Percentiles rank a stretch among this genome's conserved stretches.
Evolutionary conservation across 345 rosid genomes (phyloP).

Genomic region (Hevea brasiliensis): DNA sequence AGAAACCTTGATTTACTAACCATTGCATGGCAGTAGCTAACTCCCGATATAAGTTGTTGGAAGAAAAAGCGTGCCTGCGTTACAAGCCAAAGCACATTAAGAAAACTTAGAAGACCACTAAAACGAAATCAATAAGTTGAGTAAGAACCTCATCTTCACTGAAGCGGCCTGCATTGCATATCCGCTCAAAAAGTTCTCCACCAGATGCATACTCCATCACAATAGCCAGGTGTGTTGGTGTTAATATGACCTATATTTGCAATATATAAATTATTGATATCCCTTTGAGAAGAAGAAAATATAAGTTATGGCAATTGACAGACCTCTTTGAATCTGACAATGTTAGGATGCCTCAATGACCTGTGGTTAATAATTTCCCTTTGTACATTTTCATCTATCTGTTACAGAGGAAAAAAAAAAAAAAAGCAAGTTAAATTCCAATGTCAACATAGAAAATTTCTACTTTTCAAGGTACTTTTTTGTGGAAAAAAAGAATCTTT

Average conservation of each 20-base stretch:
- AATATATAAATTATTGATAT: constrained; percentile 3
- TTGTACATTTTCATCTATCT: constrained; percentile 94
- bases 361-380: constrained; percentile 95
- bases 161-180: constrained; percentile 81
- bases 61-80: constrained; percentile 95
- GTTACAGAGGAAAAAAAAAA: constrained; percentile 23
- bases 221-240: constrained; percentile 95
- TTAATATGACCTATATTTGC: constrained; percentile 60
- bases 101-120: not conserved
- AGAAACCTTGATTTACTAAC: constrained; percentile 35
- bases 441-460: not conserved
- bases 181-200: constrained; percentile 88
- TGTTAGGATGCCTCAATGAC: constrained; percentile 90
- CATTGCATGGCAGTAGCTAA: constrained; percentile 95
- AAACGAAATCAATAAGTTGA: not conserved
- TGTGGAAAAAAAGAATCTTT: not conserved
- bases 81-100: not conserved
- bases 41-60: constrained; percentile 95
- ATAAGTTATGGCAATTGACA: not conserved
- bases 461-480: not conserved
- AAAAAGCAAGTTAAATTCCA: constrained; percentile 5
- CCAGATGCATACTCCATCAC: constrained; percentile 97
- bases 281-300: not conserved
- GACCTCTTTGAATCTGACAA: constrained; percentile 95
- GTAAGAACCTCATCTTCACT: constrained; percentile 81